phyloP scores from a whole-genome alignment of 225 moss, liverwort and hornwort genomes.

The Rhytidiadelphus loreus region DNA sequence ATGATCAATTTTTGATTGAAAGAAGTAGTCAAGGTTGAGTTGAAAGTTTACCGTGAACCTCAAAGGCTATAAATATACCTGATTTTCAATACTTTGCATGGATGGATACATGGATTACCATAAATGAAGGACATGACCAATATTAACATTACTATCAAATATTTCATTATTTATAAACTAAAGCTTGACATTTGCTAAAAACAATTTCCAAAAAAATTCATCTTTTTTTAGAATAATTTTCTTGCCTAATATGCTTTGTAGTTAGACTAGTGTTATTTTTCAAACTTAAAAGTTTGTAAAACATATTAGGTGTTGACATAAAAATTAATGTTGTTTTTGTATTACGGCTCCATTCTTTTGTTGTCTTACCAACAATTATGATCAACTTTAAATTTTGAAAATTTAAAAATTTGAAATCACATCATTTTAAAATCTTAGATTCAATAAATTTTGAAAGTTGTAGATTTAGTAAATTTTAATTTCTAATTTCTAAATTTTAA shows the following conservation, averaged over 20 bases:
- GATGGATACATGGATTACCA: neutral
- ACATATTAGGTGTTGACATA: neutral
- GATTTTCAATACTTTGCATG: neutral
- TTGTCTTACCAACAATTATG: neutral
- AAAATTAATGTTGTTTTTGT: neutral
- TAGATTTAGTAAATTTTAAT: neutral
- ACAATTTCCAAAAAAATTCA: neutral
- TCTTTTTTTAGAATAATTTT: neutral
- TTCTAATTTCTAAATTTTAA: neutral
- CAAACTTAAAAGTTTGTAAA: neutral
- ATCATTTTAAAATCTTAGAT: neutral
- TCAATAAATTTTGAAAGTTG: neutral
- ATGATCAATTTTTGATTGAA: neutral
- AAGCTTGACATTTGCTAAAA: neutral
- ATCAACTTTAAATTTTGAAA: neutral
- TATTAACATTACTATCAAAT: neutral
- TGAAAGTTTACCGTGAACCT: neutral
- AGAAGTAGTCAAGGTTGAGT: neutral
- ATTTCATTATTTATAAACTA: neutral
- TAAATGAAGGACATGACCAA: neutral
- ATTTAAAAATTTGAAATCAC: neutral
- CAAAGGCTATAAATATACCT: neutral
- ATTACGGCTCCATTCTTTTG: neutral
- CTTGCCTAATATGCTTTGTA: neutral
- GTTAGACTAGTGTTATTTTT: too few species aligned